These are phyloP conservation scores for Colletotrichum lentis DNA, from an alignment of 2,329 filamentous ascomycete genomes.

Conservation along the genomic window DNA sequence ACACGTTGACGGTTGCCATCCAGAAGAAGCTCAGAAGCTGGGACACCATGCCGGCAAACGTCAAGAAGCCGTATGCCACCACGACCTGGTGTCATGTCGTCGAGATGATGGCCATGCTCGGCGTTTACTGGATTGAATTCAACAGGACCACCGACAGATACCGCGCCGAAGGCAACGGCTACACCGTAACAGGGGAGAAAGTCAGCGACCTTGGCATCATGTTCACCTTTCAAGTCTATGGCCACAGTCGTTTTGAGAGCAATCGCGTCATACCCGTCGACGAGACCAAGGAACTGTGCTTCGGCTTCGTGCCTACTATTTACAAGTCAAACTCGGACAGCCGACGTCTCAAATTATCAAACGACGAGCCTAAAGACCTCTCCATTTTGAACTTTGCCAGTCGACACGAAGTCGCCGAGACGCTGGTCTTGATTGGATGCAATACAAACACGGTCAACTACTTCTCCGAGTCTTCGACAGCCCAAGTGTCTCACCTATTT, in stretches of 20 bases:
- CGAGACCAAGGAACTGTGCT: conserved; percentile 63
- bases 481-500: conserved; percentile 58
- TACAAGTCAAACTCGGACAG: conserved; percentile 54
- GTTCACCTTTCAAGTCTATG: conserved; percentile 62
- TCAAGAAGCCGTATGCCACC: conserved; percentile 61
- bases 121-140: conserved; percentile 68
- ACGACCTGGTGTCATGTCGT: conserved; percentile 65
- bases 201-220: conserved; percentile 61
- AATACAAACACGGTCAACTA: conserved; percentile 60
- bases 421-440: conserved; percentile 62
- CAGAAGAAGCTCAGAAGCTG: conserved; percentile 58
- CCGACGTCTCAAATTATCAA: conserved; percentile 50
- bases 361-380: conserved; percentile 54
- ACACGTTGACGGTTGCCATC: conserved; percentile 56
- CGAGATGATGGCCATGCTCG: conserved; percentile 62
- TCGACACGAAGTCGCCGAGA: conserved; percentile 59
- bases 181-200: conserved; percentile 57
- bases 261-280: conserved; percentile 63
- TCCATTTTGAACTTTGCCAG: conserved; percentile 59
- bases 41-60: conserved; percentile 60
- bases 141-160: conserved; percentile 60
- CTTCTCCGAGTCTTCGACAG: conserved; percentile 49
- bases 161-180: conserved; percentile 65
- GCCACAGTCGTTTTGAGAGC: conserved; percentile 56
- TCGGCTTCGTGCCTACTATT: conserved; percentile 64